Base-by-base conservation (phyloP, 169 alveolate species). In the Perkinsus chesapeaki region DNA sequence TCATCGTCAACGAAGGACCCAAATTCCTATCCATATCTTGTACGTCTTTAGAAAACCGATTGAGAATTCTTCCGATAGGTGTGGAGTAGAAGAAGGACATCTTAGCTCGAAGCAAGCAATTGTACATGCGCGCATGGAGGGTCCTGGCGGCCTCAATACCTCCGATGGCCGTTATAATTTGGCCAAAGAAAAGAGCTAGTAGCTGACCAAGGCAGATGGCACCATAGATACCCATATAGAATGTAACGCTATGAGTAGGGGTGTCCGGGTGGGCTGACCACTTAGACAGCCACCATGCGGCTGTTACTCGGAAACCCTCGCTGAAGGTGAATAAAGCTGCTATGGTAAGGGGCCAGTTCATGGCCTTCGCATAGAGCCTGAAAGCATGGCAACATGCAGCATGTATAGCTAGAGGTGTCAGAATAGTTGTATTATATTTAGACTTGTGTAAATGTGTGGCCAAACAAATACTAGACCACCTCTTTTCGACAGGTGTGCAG, bases 11-110 rank as follows among this genome's bases (percentile, higher is more conserved):
- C 31, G 94, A 39, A 60, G 73, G 82, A 16, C 36, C 82, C 82
- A 60, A 16, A 34, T 60, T 60, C 12, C 82, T 96, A 93, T 96
- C 97, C 31, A 95, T 72, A 31, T 82, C 91, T 73, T 91, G 48
- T 0, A 94, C 73, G 91, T 96, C 98, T 92, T 94, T 93, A 34
- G 98, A 92, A 94, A 97, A 96, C 39, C 98, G 96, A 39, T 96
- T 97, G 48, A 96, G 93, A 39, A 97, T 91, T 0, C 98, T 94
- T 16, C 98, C 98, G 39, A 95, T 90, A 0, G 98, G 98, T 27
- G 97, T 96, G 36, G 95, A 90, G 92, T 97, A 98, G 92, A 96
- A 97, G 96, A 97, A 97, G 39, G 92, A 23, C 93, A 96, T 90
- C 72, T 96, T 96, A 39, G 95, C 96, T 60, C 73, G 91, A 93